Percentiles rank a stretch among this genome's conserved stretches.
Evolutionary conservation across 108 stramenopile genomes (phyloP).

Genomic region (Seminavis robusta): DNA sequence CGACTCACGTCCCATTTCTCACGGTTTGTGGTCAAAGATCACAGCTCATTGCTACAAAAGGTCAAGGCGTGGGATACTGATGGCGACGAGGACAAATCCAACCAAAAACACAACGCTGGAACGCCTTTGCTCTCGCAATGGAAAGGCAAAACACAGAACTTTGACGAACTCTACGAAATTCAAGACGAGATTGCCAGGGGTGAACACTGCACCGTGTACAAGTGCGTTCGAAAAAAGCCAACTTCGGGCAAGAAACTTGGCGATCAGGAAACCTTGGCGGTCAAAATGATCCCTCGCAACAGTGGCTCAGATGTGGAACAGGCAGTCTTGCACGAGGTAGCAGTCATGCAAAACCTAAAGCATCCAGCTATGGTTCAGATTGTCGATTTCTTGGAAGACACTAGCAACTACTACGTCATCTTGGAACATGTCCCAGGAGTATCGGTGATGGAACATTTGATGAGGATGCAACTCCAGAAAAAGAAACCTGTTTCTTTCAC

Average conservation of each 20-base stretch:
- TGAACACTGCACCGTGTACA: slow-evolving; percentile 60
- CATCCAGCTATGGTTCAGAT: slow-evolving; percentile 71
- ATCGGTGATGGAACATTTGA: slow-evolving; percentile 92
- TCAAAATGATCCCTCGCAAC: slow-evolving; percentile 66
- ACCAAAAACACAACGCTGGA: slow-evolving; percentile 1
- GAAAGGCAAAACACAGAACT: too few species aligned
- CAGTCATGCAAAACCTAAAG: slow-evolving; percentile 33
- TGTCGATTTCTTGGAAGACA: slow-evolving; percentile 89
- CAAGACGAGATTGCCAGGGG: slow-evolving; percentile 72
- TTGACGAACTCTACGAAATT: slow-evolving; percentile 56
- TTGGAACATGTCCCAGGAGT: slow-evolving; percentile 89
- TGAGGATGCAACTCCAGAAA: slow-evolving; percentile 60
- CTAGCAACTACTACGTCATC: slow-evolving; percentile 78
- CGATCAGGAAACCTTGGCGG: slow-evolving; percentile 32
- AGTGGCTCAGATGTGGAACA: too few species aligned
- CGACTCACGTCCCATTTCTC: too few species aligned
- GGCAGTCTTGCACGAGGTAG: slow-evolving; percentile 60
- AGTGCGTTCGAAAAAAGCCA: slow-evolving; percentile 12
- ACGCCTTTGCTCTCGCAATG: too few species aligned
- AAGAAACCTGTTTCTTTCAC: slow-evolving; percentile 69
- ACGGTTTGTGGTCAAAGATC: slow-evolving; percentile 48
- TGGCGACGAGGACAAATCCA: not conserved
- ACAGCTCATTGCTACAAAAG: slow-evolving; percentile 21
- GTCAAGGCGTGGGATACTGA: not conserved
- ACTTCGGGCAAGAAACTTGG: slow-evolving; percentile 29